A percentile compares a stretch with the other conserved stretches of the same genome.
phyloP scores from a whole-genome alignment of 2,329 filamentous ascomycete species.

The Bretziella fagacearum region DNA sequence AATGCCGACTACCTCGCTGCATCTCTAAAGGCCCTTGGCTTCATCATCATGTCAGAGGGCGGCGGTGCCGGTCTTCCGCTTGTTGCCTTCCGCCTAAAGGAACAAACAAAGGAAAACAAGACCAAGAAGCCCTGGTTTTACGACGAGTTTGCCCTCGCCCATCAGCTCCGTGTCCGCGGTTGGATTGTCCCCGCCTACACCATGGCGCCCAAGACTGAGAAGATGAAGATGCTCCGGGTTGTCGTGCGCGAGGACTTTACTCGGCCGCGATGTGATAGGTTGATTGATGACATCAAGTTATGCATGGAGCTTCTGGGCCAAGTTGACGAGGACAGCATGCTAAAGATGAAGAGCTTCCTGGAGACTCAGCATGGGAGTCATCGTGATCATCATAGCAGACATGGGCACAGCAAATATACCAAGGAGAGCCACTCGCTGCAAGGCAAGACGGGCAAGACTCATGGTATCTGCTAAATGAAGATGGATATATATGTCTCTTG shows the following conservation, averaged over 20 bases:
- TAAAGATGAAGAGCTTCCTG: constrained; percentile 51
- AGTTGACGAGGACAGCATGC: constrained; percentile 56
- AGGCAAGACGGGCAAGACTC: constrained; percentile 80
- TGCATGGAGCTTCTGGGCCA: constrained; percentile 53
- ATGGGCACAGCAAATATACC: constrained; percentile 34
- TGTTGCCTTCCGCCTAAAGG: constrained; percentile 67
- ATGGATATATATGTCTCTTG: not conserved
- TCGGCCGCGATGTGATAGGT: constrained; percentile 59
- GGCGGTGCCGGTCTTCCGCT: constrained; percentile 67
- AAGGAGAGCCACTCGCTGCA: constrained; percentile 76
- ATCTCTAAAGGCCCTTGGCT: constrained; percentile 56
- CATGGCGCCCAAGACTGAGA: constrained; percentile 75
- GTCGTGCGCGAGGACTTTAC: constrained; percentile 90
- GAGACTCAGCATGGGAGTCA: constrained; percentile 32
- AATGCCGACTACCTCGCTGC: constrained; percentile 75
- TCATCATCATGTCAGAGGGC: constrained; percentile 74
- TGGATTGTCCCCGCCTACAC: constrained; percentile 96
- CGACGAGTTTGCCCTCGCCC: constrained; percentile 65
- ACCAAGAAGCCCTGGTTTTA: constrained; percentile 38
- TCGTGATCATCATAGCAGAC: constrained; percentile 35
- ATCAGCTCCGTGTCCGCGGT: constrained; percentile 68
- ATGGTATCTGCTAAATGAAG: constrained; percentile 55
- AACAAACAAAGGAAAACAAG: constrained; percentile 28
- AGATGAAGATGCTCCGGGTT: constrained; percentile 78
- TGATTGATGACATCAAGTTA: constrained; percentile 64